A percentile compares a stretch with the other conserved stretches of the same genome.
phyloP scores from a whole-genome alignment of 495 filamentous ascomycete genomes.

The Penicillium cataractarum region DNA sequence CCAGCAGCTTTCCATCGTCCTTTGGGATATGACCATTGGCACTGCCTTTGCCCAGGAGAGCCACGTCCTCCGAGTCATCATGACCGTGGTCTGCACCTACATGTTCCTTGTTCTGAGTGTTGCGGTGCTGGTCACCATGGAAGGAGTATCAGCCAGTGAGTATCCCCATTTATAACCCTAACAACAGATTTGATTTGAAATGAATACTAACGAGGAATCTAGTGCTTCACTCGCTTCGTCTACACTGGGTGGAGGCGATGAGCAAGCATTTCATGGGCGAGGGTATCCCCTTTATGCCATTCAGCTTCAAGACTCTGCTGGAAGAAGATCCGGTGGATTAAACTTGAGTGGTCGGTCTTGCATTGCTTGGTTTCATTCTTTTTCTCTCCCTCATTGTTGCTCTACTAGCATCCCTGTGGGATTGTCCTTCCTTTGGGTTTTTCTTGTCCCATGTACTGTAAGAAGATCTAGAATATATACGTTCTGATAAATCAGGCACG shows the following conservation, averaged over 20 bases:
- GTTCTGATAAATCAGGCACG: background rate
- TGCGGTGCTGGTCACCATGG: slow-evolving; percentile 76
- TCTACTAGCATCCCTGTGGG: slow-evolving; percentile 22
- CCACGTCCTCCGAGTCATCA: slow-evolving; percentile 72
- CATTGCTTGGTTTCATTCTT: slow-evolving; percentile 17
- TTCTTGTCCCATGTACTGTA: slow-evolving; percentile 25
- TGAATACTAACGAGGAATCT: slow-evolving; percentile 6
- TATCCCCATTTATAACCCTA: background rate
- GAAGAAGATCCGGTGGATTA: slow-evolving; percentile 78
- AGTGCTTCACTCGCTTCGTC: slow-evolving; percentile 87
- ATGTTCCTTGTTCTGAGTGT: slow-evolving; percentile 87
- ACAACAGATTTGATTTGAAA: background rate
- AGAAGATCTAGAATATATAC: slow-evolving; percentile 24
- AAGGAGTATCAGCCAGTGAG: slow-evolving; percentile 74
- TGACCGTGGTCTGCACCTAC: slow-evolving; percentile 77
- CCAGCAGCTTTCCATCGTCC: slow-evolving; percentile 93
- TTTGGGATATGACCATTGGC: slow-evolving; percentile 94
- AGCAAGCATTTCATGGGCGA: slow-evolving; percentile 99
- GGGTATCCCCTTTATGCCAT: slow-evolving; percentile 87
- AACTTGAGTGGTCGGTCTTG: slow-evolving; percentile 15
- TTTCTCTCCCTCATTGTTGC: slow-evolving; percentile 18
- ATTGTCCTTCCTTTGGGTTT: slow-evolving; percentile 22
- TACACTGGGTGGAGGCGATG: slow-evolving; percentile 99
- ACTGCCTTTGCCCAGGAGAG: slow-evolving; percentile 65
- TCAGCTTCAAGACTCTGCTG: slow-evolving; percentile 84